A percentile compares a stretch with the other conserved stretches of the same genome.
These are phyloP conservation scores for Aspergillus sp. DNA, from an alignment of 2,329 filamentous ascomycete genomes.

Conservation along the genomic window DNA sequence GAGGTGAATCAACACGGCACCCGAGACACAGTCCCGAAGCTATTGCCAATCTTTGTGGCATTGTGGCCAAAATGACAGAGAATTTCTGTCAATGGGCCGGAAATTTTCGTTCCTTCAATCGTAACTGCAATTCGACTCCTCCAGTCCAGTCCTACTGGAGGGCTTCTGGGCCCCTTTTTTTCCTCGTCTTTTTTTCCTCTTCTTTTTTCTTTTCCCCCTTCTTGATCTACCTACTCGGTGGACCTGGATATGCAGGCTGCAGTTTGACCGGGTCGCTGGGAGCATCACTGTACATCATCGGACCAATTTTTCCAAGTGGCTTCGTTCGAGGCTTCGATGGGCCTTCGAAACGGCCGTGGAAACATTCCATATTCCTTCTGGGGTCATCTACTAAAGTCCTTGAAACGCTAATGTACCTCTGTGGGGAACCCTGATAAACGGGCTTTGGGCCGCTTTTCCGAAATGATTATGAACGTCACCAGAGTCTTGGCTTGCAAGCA, in stretches of 20 bases:
- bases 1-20: not conserved
- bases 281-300: slow-evolving; percentile 10
- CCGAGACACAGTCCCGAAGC: not conserved
- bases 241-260: not conserved
- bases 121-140: slow-evolving; percentile 16
- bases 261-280: not conserved
- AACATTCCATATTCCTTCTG: slow-evolving; percentile 14
- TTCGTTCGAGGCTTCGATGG: slow-evolving; percentile 20
- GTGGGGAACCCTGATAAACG: slow-evolving; percentile 23
- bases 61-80: slow-evolving; percentile 7
- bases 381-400: slow-evolving; percentile 3
- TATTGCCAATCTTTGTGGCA: not conserved
- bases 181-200: not conserved
- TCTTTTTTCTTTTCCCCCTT: not conserved
- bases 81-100: slow-evolving; percentile 16
- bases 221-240: not conserved
- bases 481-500: slow-evolving; percentile 19
- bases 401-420: slow-evolving; percentile 16
- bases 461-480: slow-evolving; percentile 21
- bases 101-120: slow-evolving; percentile 13
- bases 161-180: not conserved
- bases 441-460: slow-evolving; percentile 22
- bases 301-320: slow-evolving; percentile 5
- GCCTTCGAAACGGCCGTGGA: slow-evolving; percentile 16
- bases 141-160: slow-evolving; percentile 1